A percentile compares a stretch with the other conserved stretches of the same genome.
Conservation (phyloP, 345 rosid species). For the Bruguiera sexangula region DNA sequence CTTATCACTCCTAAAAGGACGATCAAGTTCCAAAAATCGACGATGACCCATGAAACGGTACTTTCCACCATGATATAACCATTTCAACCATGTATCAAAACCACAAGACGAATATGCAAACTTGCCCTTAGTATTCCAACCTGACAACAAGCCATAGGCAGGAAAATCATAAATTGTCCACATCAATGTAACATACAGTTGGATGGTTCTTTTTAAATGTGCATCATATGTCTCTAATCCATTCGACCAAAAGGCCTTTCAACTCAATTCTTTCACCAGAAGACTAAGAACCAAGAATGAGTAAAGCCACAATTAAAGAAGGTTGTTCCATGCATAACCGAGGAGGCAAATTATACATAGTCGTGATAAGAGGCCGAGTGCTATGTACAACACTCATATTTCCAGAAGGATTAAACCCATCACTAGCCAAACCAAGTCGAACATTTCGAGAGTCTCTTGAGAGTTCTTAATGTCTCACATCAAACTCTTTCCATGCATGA, state of each 20-base stretch:
- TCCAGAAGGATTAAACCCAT: constrained; percentile 1
- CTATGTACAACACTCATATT: background rate
- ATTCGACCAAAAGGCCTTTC: background rate
- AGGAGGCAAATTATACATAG: background rate
- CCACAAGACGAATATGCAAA: background rate
- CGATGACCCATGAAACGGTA: constrained; percentile 10
- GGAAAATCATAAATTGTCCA: constrained; percentile 11
- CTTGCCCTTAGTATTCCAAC: background rate
- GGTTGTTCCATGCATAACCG: constrained; percentile 6
- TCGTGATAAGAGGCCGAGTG: background rate
- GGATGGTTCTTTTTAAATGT: background rate
- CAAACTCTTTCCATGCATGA: constrained; percentile 1
- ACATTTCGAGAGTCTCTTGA: background rate
- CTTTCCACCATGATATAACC: background rate
- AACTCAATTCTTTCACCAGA: background rate
- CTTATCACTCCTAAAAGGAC: background rate
- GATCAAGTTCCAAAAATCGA: background rate
- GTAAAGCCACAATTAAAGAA: background rate
- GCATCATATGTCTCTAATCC: constrained; percentile 3
- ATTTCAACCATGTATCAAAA: background rate
- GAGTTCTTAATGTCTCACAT: background rate
- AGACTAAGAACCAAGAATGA: background rate
- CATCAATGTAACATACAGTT: background rate
- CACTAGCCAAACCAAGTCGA: background rate
- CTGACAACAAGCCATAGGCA: too few relatives aligned